Base-by-base conservation (phyloP, 2,329 filamentous ascomycete genomes). In the Xylaria sp. region DNA sequence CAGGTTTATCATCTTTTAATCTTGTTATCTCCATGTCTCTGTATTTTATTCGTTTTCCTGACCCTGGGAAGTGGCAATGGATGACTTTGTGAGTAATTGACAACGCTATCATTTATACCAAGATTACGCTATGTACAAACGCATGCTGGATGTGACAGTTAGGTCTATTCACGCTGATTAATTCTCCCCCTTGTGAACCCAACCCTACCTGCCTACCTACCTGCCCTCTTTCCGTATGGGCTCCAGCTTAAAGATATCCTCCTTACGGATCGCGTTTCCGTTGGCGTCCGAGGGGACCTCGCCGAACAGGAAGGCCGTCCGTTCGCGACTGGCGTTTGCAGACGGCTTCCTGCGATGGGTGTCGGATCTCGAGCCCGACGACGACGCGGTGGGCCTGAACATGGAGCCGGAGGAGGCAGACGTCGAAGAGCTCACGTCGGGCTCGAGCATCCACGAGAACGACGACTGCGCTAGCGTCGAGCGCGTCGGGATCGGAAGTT, bases 371-470 rank as follows among this genome's bases (percentile, higher is more conserved):
- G 70, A 49, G n/a, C 71, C 53, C 6, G 71, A 53, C 3, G 28
- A 28, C 28, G 28, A 28, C 5, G 75, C 68, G 2, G 72, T 36
- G 13, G 66, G 65, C 49, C 61, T 66, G 59, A 75, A 71, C 66
- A 61, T 28, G 23, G 68, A 68, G 1, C 49, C 36, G 1, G 73
- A 63, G 10, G 72, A 69, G 3, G 68, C 20, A 7, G 69, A 56
- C 15, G 42, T n/a, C 33, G 70, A 56, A 6, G 81, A 78, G 63
- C 53, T 56, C 53, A 82, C 76, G 71, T 87, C 85, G 3, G 86
- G 86, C 72, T 90, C 89, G 2, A 94, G 83, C 91, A 94, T 94
- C 90, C 90, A 93, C 1, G 91, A 90, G 78, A 93, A 94, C 4
- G 90, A 91, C 7, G 92, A 93, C 72, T 92, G 90, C 0, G 90